Evolutionary conservation across 1,139 yeast species (phyloP).

Genomic region (Candida smagusa): DNA sequence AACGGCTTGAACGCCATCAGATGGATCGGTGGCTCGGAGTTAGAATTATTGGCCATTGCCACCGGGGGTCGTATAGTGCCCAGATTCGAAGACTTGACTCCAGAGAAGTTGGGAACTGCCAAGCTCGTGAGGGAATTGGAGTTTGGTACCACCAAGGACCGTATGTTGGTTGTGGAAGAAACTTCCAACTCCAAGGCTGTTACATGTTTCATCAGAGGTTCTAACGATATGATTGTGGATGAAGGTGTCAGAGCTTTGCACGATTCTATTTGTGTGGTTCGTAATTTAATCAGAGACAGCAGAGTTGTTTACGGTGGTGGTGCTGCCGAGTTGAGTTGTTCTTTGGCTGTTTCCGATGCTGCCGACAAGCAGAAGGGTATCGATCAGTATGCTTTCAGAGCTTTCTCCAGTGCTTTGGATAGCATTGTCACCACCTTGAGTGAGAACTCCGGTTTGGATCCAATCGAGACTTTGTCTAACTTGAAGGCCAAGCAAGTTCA

Average conservation of each 20-base stretch:
- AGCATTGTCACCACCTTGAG: slow-evolving; percentile 92
- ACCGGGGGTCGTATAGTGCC: slow-evolving; percentile 97
- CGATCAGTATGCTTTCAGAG: slow-evolving; percentile 96
- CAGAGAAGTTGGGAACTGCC: slow-evolving; percentile 83
- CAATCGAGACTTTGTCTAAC: slow-evolving; percentile 82
- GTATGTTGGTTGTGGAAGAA: slow-evolving; percentile 93
- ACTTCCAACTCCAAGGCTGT: slow-evolving; percentile 88
- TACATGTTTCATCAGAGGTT: slow-evolving; percentile 90
- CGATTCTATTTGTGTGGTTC: slow-evolving; percentile 95
- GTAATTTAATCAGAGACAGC: slow-evolving; percentile 88
- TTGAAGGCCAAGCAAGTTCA: slow-evolving; percentile 83
- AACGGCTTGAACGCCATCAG: slow-evolving; percentile 92
- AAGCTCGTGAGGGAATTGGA: slow-evolving; percentile 83
- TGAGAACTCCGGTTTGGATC: slow-evolving; percentile 92
- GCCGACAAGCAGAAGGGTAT: slow-evolving; percentile 93
- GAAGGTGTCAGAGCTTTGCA: slow-evolving; percentile 96
- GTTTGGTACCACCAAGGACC: slow-evolving; percentile 94
- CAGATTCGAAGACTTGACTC: slow-evolving; percentile 84
- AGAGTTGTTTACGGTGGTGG: slow-evolving; percentile 99
- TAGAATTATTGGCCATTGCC: slow-evolving; percentile 94
- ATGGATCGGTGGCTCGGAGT: slow-evolving; percentile 99
- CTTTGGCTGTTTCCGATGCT: slow-evolving; percentile 85
- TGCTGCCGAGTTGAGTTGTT: slow-evolving; percentile 93
- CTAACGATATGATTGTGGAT: slow-evolving; percentile 96
- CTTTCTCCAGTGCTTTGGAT: slow-evolving; percentile 88